Percentiles rank a stretch among this genome's conserved stretches.
These are phyloP conservation scores for Dioscorea zingiberensis DNA, from an alignment of 106 monocot species.

Conservation along the genomic window DNA sequence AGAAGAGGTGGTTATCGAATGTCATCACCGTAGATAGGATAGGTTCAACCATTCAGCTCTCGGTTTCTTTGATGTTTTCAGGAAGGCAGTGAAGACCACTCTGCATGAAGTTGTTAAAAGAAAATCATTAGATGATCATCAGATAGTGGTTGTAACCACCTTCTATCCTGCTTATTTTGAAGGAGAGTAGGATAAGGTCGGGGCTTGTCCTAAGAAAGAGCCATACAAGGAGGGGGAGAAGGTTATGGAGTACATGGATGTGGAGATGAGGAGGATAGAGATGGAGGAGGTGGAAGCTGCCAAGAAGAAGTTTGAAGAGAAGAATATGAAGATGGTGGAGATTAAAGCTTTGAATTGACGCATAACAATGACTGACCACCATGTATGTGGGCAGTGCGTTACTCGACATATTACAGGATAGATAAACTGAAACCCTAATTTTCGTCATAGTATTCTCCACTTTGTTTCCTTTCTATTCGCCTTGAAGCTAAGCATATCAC, in stretches of 20 bases:
- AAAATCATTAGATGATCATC: background rate
- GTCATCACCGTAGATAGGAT: slow-evolving; percentile 83
- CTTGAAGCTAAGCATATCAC: too few relatives aligned
- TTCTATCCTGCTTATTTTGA: slow-evolving; percentile 94
- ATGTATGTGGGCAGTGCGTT: too few relatives aligned
- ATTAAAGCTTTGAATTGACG: slow-evolving; percentile 60
- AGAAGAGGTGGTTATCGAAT: slow-evolving; percentile 38
- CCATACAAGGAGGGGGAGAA: slow-evolving; percentile 66
- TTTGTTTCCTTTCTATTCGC: too few relatives aligned
- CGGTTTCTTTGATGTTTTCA: slow-evolving; percentile 69
- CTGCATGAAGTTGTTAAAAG: slow-evolving; percentile 11
- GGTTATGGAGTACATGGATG: slow-evolving; percentile 59
- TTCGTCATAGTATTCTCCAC: too few relatives aligned
- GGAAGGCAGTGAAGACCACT: slow-evolving; percentile 40
- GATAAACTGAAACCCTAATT: too few relatives aligned
- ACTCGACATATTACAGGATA: too few relatives aligned
- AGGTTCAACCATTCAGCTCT: slow-evolving; percentile 73
- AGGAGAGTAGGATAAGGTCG: slow-evolving; percentile 79
- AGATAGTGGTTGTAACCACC: slow-evolving; percentile 62
- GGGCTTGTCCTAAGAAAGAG: slow-evolving; percentile 62
- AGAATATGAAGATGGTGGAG: slow-evolving; percentile 9
- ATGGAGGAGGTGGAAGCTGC: slow-evolving; percentile 43
- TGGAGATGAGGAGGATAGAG: slow-evolving; percentile 51
- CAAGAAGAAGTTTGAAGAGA: background rate
- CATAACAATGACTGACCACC: too few relatives aligned